Base-by-base conservation (phyloP, 2,329 filamentous ascomycete genomes). In the Colletotrichum cordylinicola region DNA sequence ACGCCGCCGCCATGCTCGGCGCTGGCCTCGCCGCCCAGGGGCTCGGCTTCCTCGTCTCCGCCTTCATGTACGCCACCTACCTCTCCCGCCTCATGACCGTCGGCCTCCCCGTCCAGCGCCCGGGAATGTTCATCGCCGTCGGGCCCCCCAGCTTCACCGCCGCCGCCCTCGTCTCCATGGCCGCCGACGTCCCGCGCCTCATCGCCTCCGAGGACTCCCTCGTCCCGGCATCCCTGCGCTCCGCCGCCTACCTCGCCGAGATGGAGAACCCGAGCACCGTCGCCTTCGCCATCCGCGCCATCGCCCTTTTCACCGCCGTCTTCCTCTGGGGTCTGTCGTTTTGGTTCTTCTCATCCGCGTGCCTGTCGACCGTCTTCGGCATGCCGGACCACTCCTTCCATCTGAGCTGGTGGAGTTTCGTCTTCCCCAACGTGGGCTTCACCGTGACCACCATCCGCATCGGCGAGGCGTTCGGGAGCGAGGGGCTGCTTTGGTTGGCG, bases 91-190 rank as follows among this genome's bases (percentile, higher is more conserved):
- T 93, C 21, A 90, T 93, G 86, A 86, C 88, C 68, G 86, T 86
- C 24, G 84, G 91, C 2, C 85, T 93, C 10, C 91, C 91, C 4
- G 87, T 88, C 73, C 88, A 89, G 72, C 84, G 91, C 64, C 90
- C 91, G 0, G 91, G 88, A 6, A 91, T 93, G 88, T 93, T 93
- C 83, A 92, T 93, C 79, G 90, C 90, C 61, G 91, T 93, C 48
- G 91, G 91, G 0, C 91, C 91, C 9, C 90, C 91, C 1, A 84
- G 84, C 61, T 83, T 91, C 68, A 85, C 88, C 31, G 83, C 86
- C 18, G 85, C 81, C 2, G 82, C 82, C 8, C 70, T 85, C 9
- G 77, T 77, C 6, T 39, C 72, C 15, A 75, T 77, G 75, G 75
- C 70, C 27, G 56, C 70, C 15, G 33, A 74, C 35, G 33, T 69